phyloP scores from a whole-genome alignment of 192 early-diverging fungal genomes.

The Backusella psychrophila region DNA sequence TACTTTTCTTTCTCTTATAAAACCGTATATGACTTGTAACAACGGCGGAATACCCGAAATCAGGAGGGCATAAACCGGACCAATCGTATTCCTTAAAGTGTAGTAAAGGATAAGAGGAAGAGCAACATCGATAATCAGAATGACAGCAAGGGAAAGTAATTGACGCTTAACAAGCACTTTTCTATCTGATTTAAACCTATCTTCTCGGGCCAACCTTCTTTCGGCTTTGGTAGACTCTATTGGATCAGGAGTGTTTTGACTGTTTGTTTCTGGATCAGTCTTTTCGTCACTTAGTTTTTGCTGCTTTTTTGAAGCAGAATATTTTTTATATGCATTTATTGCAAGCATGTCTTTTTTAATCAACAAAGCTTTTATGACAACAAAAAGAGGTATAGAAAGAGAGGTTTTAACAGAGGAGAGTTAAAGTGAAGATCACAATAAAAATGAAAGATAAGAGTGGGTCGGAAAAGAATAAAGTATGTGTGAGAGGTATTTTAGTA shows the following conservation, averaged over 20 bases:
- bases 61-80: slow-evolving; percentile 31
- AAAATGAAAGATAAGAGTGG: neutral
- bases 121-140: slow-evolving; percentile 27
- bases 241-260: neutral
- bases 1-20: slow-evolving; percentile 26
- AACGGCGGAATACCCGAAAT: slow-evolving; percentile 43
- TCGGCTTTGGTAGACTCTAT: neutral
- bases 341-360: neutral
- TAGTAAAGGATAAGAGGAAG: slow-evolving; percentile 33
- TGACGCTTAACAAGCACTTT: neutral
- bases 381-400: neutral
- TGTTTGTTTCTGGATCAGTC: neutral
- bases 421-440: neutral
- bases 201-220: neutral
- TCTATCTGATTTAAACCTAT: neutral
- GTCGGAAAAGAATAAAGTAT: neutral
- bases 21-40: slow-evolving; percentile 25
- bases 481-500: neutral
- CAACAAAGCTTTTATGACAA: neutral
- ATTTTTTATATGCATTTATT: neutral
- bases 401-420: neutral
- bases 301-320: neutral
- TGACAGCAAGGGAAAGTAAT: neutral
- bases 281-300: neutral
- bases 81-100: slow-evolving; percentile 26